A percentile compares a stretch with the other conserved stretches of the same genome.
These are phyloP conservation scores for Vitis labrusca DNA, from an alignment of 164 flowering plant species.

Conservation along the genomic window DNA sequence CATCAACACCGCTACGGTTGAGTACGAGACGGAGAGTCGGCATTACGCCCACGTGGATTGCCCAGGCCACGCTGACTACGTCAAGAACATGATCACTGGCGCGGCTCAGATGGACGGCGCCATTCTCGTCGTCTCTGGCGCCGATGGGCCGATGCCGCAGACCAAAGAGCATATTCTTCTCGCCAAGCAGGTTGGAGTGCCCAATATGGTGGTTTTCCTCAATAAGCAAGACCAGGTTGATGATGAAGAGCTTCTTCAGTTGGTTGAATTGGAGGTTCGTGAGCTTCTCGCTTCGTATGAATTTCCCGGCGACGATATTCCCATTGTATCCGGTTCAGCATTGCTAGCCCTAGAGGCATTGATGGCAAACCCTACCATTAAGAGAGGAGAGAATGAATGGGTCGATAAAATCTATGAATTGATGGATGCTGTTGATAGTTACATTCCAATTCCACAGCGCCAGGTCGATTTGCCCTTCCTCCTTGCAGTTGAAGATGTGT, in stretches of 20 bases:
- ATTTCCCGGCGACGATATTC: conserved; percentile 66
- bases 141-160: conserved; percentile 78
- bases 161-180: conserved; percentile 66
- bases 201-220: conserved; percentile 59
- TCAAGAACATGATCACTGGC: conserved; percentile 78
- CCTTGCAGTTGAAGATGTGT: conserved; percentile 64
- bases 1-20: conserved; percentile 65
- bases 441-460: conserved; percentile 58
- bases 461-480: conserved; percentile 61
- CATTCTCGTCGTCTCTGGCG: conserved; percentile 62
- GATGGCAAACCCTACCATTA: conserved; percentile 43
- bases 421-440: conserved; percentile 61
- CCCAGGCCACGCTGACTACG: conserved; percentile 75
- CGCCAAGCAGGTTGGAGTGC: conserved; percentile 73
- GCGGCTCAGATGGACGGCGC: conserved; percentile 82
- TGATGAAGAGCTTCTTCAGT: conserved; percentile 57
- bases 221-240: conserved; percentile 70
- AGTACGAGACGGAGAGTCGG: conserved; percentile 65
- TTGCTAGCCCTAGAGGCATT: conserved; percentile 59
- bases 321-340: conserved; percentile 62
- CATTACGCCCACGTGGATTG: conserved; percentile 76
- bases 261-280: conserved; percentile 67
- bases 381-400: conserved; percentile 59
- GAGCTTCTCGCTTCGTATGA: conserved; percentile 53
- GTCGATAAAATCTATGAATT: conserved; percentile 59